Base-by-base conservation (phyloP, 345 rosid genomes). In the Hevea brasiliensis region DNA sequence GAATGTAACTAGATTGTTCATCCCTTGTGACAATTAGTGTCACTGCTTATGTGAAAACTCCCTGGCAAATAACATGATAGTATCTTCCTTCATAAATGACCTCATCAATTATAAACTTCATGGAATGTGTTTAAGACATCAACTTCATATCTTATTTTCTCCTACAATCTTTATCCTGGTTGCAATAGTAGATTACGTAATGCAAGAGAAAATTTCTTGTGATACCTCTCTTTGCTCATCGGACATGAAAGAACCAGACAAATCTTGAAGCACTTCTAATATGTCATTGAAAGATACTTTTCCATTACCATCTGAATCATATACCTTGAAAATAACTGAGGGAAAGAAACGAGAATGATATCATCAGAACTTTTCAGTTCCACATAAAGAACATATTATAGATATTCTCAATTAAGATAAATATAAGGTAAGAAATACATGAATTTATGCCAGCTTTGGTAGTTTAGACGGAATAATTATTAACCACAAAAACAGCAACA, bases 231-330 rank as follows among this genome's bases (percentile, higher is more conserved):
- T 84, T 79, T 88, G 89, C 62, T 80, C 80, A 61, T 83, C 76
- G 0, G 89, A 82, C 87, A 90, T 85, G 85, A 87, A 90, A 62
- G 87, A 72, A 70, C 96, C 93, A 47, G 96, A 83, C 64, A 88
- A 78, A 64, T 87, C 91, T 26, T 48, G 81, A 74, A 90, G 79
- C 57, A 90, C 96, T 72, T 82, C 86, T 68, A 84, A 67, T 37
- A 87, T 73, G 84, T 90, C 96, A 41, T 73, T 78, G 78, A 88
- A 90, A 71, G 88, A 84, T 65, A 86, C 90, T 83, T 87, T 90
- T 47, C 89, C 93, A 62, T 90, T 88, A 18, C 88, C 76, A 60
- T 90, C 90, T 4, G 93, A 71, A 65, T 90, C 91, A 4, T 87
- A 90, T 42, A 87, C 86, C 65, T 82, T 82, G 78, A 90, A 90